phyloP scores from a whole-genome alignment of 495 filamentous ascomycete genomes.

The Xylaria nigripes region DNA sequence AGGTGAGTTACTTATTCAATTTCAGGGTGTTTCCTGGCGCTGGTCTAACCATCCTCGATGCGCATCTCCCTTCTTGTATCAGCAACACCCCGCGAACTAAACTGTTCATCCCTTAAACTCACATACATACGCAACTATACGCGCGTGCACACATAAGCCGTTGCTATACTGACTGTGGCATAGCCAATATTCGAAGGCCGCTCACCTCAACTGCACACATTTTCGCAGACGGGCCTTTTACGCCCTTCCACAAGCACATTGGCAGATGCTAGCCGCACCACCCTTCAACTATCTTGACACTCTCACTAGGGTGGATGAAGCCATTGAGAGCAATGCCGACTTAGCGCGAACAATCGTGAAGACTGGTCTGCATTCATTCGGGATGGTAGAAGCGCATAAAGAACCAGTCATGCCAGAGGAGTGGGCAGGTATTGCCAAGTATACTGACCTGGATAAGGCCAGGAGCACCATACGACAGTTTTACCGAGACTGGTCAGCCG shows the following conservation, averaged over 20 bases:
- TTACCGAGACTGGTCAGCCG: conserved; percentile 88
- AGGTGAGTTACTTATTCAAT: conserved; percentile 48
- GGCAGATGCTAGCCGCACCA: conserved; percentile 65
- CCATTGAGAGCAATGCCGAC: conserved; percentile 81
- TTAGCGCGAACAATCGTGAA: conserved; percentile 69
- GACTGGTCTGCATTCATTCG: conserved; percentile 58
- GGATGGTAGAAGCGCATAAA: conserved; percentile 25
- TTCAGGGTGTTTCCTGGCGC: no score
- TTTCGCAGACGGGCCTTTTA: conserved; percentile 85
- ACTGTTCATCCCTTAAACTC: not conserved
- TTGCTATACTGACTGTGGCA: not conserved
- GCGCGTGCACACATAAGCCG: not conserved
- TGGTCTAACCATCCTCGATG: not conserved
- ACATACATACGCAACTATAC: not conserved
- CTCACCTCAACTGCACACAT: conserved; percentile 84
- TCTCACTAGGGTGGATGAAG: conserved; percentile 70
- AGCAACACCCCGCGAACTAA: not conserved
- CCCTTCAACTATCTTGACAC: conserved; percentile 77
- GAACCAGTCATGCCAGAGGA: conserved; percentile 31
- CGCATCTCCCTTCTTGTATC: not conserved
- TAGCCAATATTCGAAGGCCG: conserved; percentile 74
- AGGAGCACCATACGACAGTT: conserved; percentile 85
- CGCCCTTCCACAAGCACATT: conserved; percentile 72
- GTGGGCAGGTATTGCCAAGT: conserved; percentile 59
- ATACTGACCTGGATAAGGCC: conserved; percentile 77